A percentile compares a stretch with the other conserved stretches of the same genome.
Evolutionary conservation across 179 eudicot species (phyloP).

Genomic region (Silene coronaria): DNA sequence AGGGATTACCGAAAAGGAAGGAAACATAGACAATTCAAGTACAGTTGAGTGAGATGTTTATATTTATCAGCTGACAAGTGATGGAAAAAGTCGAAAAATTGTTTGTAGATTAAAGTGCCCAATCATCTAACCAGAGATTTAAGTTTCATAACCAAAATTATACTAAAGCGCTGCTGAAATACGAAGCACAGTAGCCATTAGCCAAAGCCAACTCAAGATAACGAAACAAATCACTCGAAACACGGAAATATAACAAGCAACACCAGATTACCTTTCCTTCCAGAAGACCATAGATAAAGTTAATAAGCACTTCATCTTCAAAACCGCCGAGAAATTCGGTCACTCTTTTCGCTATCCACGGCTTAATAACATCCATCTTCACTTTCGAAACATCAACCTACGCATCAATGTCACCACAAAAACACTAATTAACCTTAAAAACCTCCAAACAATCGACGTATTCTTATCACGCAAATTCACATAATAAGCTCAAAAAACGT

Average conservation of each 20-base stretch:
- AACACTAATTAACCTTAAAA: not conserved
- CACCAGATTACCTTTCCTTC: constrained; percentile 64
- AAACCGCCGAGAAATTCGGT: constrained; percentile 96
- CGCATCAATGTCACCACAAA: constrained; percentile 14
- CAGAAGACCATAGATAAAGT: constrained; percentile 77
- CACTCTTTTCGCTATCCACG: constrained; percentile 88
- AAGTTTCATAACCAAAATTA: no score
- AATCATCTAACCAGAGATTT: no score
- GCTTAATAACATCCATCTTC: constrained; percentile 91
- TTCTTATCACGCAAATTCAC: not conserved
- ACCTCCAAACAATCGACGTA: not conserved
- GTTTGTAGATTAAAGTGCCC: no score
- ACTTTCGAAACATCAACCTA: constrained; percentile 87
- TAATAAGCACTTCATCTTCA: constrained; percentile 96
- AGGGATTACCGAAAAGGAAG: no score
- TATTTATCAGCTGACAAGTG: no score
- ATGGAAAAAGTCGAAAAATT: no score
- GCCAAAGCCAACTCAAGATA: not conserved
- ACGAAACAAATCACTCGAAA: not conserved
- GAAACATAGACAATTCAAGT: no score
- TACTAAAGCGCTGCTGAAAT: no score
- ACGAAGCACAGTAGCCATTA: not conserved
- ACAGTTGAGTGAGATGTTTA: no score
- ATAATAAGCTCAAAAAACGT: constrained; percentile 16
- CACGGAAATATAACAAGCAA: not conserved